These are phyloP conservation scores for Leptographium galeiforme DNA, from an alignment of 2,329 filamentous ascomycete species.

Conservation along the genomic window DNA sequence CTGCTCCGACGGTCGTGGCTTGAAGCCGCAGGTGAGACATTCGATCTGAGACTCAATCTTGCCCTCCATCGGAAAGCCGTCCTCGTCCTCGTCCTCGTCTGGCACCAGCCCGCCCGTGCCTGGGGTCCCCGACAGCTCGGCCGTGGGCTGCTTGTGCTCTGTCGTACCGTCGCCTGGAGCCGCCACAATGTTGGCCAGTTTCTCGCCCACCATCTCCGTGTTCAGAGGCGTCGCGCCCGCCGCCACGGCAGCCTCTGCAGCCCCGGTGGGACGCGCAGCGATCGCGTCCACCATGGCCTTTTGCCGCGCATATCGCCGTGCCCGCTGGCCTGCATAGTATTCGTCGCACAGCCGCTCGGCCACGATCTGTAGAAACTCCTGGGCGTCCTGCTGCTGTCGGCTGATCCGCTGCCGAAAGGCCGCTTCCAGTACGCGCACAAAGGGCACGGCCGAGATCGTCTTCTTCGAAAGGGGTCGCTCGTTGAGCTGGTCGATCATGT, in stretches of 20 bases:
- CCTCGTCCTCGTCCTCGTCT: slow-evolving; percentile 36
- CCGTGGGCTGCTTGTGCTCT: not conserved
- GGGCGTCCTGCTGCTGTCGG: slow-evolving; percentile 90
- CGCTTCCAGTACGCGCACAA: slow-evolving; percentile 69
- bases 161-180: not conserved
- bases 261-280: not conserved
- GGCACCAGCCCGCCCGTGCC: not conserved
- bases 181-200: slow-evolving; percentile 6
- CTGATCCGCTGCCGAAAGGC: slow-evolving; percentile 87
- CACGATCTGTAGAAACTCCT: slow-evolving; percentile 91
- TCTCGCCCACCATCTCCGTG: slow-evolving; percentile 6
- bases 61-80: slow-evolving; percentile 85
- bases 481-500: slow-evolving; percentile 83
- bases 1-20: slow-evolving; percentile 69
- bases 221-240: slow-evolving; percentile 1
- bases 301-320: slow-evolving; percentile 43
- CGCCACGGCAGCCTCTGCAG: not conserved
- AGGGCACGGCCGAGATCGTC: slow-evolving; percentile 76
- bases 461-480: slow-evolving; percentile 89
- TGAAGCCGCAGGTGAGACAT: slow-evolving; percentile 80
- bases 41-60: slow-evolving; percentile 89
- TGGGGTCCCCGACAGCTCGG: not conserved
- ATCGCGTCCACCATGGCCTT: slow-evolving; percentile 12
- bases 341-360: slow-evolving; percentile 88
- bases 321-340: slow-evolving; percentile 72